Base-by-base conservation (phyloP, 2,329 filamentous ascomycete genomes). In the Dactylellina parvicollis region DNA sequence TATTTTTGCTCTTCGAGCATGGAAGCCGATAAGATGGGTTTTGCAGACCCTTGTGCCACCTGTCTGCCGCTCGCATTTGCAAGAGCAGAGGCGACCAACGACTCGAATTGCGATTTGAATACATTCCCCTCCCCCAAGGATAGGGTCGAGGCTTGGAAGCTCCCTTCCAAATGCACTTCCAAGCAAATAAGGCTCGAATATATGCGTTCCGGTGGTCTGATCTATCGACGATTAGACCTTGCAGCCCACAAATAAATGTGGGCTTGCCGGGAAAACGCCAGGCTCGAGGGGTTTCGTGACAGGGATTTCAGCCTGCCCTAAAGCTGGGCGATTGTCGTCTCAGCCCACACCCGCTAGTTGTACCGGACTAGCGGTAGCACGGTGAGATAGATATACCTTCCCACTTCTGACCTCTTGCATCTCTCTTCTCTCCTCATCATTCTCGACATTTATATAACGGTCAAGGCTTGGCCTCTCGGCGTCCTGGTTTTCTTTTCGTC, bases 401-500 rank as follows among this genome's bases (percentile, higher is more conserved):
- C 36, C 24, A 24, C 34, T 24, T 30, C 20, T 22, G 10, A 46
- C 8, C 50, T 20, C 20, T 42, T 36, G 16, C 59, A 49, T 9
- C 47, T 54, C 38, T 56, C 36, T 22, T 47, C 22, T 34, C 30
- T 50, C 36, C 38, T 10, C 52, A 40, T 56, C 46, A 20, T 42
- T 14, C 20, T 34, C 9, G 3, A 7, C 20, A 32, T 52, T 34
- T 44, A 64, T 71, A 57, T 47, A 56, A 64, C 40, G 36, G 49
- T 26, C 24, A 71, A 38, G 20, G 57, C 66, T 71, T 71, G 66
- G 66, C 66, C 50, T 56, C 66, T 64, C 56, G 56, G 65, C 65
- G 65, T 59, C 34, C 24, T 34, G n/a, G 20, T 16, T 34, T 44
- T 50, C 32, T 46, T 38, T 59, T 18, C 42, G 16, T 49, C 44